Percentiles rank a stretch among this genome's conserved stretches.
Conservation (phyloP, 129 eudicot species). For the carrot (Daucus carota) region DNA sequence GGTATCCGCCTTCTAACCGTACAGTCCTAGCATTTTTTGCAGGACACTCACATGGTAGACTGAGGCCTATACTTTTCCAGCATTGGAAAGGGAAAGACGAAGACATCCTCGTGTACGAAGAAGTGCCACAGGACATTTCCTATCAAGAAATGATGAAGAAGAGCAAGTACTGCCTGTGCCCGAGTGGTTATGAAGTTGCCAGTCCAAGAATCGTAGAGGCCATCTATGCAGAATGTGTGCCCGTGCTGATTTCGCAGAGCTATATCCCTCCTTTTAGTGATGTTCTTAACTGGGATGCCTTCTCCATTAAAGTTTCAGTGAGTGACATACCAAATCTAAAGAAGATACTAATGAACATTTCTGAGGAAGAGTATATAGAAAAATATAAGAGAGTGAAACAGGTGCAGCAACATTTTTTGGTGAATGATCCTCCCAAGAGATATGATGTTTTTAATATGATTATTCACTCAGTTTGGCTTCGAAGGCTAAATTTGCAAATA, state of each 20-base stretch:
- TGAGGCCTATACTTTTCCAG: conserved; percentile 41
- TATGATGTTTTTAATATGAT: conserved; percentile 81
- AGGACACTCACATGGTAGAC: conserved; percentile 53
- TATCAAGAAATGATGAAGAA: conserved; percentile 62
- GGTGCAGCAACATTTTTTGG: conserved; percentile 59
- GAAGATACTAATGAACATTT: conserved; percentile 37
- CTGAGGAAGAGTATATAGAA: conserved; percentile 32
- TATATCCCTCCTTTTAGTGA: conserved; percentile 67
- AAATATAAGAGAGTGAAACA: conserved; percentile 48
- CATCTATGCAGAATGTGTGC: conserved; percentile 71
- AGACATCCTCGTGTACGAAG: conserved; percentile 43
- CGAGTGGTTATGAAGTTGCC: conserved; percentile 87
- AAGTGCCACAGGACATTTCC: conserved; percentile 32
- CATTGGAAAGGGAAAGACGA: conserved; percentile 72
- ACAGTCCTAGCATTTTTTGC: conserved; percentile 70
- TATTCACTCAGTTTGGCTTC: conserved; percentile 69
- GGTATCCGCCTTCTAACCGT: conserved; percentile 42
- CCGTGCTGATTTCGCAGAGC: conserved; percentile 56
- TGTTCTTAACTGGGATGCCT: conserved; percentile 68
- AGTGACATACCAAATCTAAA: conserved; percentile 53
- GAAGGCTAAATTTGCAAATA: conserved; percentile 59
- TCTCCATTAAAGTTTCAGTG: conserved; percentile 50
- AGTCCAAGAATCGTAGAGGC: conserved; percentile 77
- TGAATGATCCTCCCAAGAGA: conserved; percentile 69
- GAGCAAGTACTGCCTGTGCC: conserved; percentile 73